Conservation (phyloP, 805 yeast species). For the Teunomyces kruisii region DNA sequence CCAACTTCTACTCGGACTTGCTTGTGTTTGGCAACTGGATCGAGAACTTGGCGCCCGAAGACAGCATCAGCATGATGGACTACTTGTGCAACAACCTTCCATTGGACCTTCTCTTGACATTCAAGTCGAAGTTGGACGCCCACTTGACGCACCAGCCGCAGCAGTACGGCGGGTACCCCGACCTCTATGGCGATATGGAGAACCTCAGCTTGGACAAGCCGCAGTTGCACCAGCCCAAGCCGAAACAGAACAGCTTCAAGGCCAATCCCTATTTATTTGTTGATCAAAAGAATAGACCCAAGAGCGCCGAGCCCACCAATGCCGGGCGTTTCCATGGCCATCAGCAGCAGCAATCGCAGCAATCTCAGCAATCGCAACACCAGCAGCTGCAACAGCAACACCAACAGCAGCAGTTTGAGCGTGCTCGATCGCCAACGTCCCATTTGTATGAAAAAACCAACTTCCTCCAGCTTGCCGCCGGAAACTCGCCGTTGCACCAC, state of each 20-base stretch:
- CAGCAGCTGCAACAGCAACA: conserved; percentile 15
- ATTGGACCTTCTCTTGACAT: conserved; percentile 50
- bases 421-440: conserved; percentile 40
- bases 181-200: conserved; percentile 16
- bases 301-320: conserved; percentile 44
- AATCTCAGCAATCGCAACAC: conserved; percentile 6
- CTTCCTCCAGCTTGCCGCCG: conserved; percentile 38
- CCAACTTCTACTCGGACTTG: conserved; percentile 51
- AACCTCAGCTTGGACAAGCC: conserved; percentile 14
- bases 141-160: conserved; percentile 21
- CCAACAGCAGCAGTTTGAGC: conserved; percentile 28
- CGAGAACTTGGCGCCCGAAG: conserved; percentile 48
- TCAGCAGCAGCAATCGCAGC: conserved; percentile 10
- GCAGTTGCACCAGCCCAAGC: conserved; percentile 39
- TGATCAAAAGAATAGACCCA: conserved; percentile 34
- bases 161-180: conserved; percentile 7
- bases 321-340: conserved; percentile 17
- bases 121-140: conserved; percentile 47
- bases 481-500: conserved; percentile 10
- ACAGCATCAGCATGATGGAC: conserved; percentile 53
- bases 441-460: conserved; percentile 45
- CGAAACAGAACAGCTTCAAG: conserved; percentile 20
- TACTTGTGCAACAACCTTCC: conserved; percentile 51
- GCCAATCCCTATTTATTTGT: conserved; percentile 16
- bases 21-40: conserved; percentile 52